These are phyloP conservation scores for Aspergillus leporis DNA, from an alignment of 495 filamentous ascomycete genomes.

Conservation along the genomic window DNA sequence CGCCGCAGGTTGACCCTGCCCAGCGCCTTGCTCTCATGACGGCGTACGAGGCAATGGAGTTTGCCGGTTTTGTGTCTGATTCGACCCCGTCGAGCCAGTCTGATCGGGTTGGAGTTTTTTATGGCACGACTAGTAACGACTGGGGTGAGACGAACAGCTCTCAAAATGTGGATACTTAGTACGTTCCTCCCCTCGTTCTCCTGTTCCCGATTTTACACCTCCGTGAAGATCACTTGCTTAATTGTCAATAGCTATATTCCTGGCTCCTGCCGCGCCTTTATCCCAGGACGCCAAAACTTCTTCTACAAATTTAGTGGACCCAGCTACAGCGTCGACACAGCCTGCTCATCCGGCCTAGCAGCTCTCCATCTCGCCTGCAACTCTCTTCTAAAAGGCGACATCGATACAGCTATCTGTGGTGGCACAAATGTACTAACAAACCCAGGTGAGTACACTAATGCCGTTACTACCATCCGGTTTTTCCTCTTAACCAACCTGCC, in stretches of 20 bases:
- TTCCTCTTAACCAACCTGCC: background rate
- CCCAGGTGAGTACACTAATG: conserved; percentile 58
- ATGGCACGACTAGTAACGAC: conserved; percentile 87
- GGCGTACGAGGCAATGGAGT: conserved; percentile 88
- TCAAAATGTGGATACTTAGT: conserved; percentile 84
- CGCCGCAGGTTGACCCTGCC: conserved; percentile 81
- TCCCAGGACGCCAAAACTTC: conserved; percentile 82
- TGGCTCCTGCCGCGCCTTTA: conserved; percentile 83
- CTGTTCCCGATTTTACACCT: background rate
- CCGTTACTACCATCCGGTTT: background rate
- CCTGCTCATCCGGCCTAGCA: conserved; percentile 81
- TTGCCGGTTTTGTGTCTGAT: conserved; percentile 85
- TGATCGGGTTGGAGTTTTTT: conserved; percentile 85
- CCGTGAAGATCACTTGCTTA: background rate
- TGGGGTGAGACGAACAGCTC: conserved; percentile 87
- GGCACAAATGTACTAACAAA: conserved; percentile 79
- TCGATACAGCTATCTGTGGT: conserved; percentile 80
- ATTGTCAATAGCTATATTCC: conserved; percentile 62
- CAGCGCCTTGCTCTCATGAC: conserved; percentile 80
- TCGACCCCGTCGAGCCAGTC: conserved; percentile 77
- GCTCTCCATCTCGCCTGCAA: conserved; percentile 83
- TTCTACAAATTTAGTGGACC: conserved; percentile 86
- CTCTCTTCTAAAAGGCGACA: conserved; percentile 74
- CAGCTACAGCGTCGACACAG: conserved; percentile 81
- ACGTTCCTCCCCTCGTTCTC: background rate